Evolutionary conservation across 805 yeast genomes (phyloP), one percentile per base, ranked within the genome.

Genomic region (Schwanniomyces pseudopolymorphus): DNA sequence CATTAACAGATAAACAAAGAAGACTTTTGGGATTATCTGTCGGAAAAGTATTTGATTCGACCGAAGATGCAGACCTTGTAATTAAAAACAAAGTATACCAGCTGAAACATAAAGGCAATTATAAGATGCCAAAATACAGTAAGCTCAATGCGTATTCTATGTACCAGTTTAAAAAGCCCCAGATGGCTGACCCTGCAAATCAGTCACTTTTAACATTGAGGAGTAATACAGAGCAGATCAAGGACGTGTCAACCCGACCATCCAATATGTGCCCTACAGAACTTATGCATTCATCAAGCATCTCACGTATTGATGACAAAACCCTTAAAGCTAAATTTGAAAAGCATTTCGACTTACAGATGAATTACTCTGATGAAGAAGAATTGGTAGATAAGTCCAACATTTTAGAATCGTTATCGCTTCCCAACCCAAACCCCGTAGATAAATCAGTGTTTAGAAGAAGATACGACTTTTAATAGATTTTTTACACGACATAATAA

Each of bases 1-100:
- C 82, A 2, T 66, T 79, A 48, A 73, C 66, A 8, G 67, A 64
- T 40, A 64, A 63, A 20, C 84, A 79, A 57, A 59, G 83, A 40
- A 59, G 61, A 33, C 57, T 79, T 13, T 60, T 79, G 33, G 83
- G 83, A 1, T 64, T 79, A 24, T 42, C 45, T 13, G 41, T 40
- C 7, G 44, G 49, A n/a, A 31, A 31, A 11, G 11, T 5, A 5
- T 31, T 31, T 31, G 54, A 43, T 13, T 55, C 49, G 10, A 47
- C 42, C 8, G 56, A 53, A n/a, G 50, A 46, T 14, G 55, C 57
- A 1, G 56, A 51, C 40, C 53, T 64, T 39, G 51, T 49, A 4
- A 37, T 62, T 19, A 61, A 59, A 38, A 58, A 60, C 43, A 51
- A 66, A 33, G 41, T 53, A 37, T 62, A 59, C 37, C 51, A 60